phyloP scores from a whole-genome alignment of 331 rosid species.

The Malus hybrid region DNA sequence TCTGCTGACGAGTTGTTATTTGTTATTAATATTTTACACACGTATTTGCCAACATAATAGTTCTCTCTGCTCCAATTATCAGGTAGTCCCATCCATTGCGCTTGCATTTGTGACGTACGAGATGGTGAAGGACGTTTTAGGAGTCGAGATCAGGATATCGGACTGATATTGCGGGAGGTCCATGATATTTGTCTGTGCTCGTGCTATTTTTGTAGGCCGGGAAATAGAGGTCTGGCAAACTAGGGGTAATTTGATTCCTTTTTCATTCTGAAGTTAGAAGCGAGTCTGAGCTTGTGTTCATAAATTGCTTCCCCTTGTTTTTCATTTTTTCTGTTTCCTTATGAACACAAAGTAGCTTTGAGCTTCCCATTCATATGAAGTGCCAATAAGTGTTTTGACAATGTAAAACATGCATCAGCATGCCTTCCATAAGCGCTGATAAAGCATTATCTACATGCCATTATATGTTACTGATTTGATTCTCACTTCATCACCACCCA shows the following conservation, averaged over 20 bases:
- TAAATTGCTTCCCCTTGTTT: constrained; percentile 58
- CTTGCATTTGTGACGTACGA: constrained; percentile 88
- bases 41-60: constrained; percentile 1
- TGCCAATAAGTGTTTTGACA: constrained; percentile 63
- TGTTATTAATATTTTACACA: not conserved
- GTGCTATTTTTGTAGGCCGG: constrained; percentile 65
- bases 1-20: not conserved
- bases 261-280: constrained; percentile 39
- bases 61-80: constrained; percentile 21
- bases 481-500: not conserved
- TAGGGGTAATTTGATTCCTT: constrained; percentile 28
- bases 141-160: constrained; percentile 96
- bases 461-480: not conserved
- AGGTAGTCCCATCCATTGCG: constrained; percentile 99
- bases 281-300: constrained; percentile 43
- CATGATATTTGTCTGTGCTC: constrained; percentile 18
- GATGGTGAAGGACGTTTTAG: constrained; percentile 92
- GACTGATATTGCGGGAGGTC: constrained; percentile 41
- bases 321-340: constrained; percentile 37
- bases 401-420: constrained; percentile 42
- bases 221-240: constrained; percentile 57
- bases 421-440: constrained; percentile 32
- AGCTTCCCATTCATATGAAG: constrained; percentile 44
- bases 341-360: constrained; percentile 37
- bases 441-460: constrained; percentile 22